These are phyloP conservation scores for Serendipita indica DNA, from an alignment of 768 basidiomycete species.

Conservation along the genomic window DNA sequence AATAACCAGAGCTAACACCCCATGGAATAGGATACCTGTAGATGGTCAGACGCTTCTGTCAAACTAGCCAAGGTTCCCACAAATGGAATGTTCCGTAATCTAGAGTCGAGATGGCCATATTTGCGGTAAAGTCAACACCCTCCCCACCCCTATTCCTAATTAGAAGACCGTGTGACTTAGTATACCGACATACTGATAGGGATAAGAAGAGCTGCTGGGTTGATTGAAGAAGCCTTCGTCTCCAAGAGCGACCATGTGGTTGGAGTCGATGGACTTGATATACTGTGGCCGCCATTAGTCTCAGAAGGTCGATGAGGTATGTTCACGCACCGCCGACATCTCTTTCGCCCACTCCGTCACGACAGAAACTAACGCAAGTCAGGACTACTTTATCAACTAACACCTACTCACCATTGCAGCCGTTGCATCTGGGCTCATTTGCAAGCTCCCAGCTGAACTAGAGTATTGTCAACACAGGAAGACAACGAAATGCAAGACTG, in stretches of 20 bases:
- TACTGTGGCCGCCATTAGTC: conserved; percentile 20
- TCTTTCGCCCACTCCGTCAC: conserved; percentile 15
- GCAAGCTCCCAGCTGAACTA: conserved; percentile 11
- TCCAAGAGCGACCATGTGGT: conserved; percentile 47
- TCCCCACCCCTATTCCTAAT: conserved; percentile 29
- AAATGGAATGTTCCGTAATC: conserved; percentile 54
- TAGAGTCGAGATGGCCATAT: conserved; percentile 32
- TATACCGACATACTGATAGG: conserved; percentile 36
- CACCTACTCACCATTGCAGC: not conserved
- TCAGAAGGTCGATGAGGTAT: not conserved
- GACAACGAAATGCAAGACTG: not conserved
- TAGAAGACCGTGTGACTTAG: not conserved
- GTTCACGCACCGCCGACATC: conserved; percentile 10
- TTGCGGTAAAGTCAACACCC: conserved; percentile 39
- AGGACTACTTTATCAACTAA: not conserved
- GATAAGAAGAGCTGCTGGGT: conserved; percentile 32
- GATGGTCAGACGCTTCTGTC: not conserved
- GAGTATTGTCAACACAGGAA: not conserved
- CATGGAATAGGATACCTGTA: conserved; percentile 18
- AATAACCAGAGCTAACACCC: not conserved
- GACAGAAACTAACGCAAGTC: not conserved
- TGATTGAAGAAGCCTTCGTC: conserved; percentile 54
- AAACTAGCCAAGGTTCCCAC: not conserved
- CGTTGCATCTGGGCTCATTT: conserved; percentile 12
- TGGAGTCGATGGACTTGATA: conserved; percentile 48